Evolutionary conservation across 805 yeast species (phyloP).

Genomic region (Metschnikowia cerradonensis): DNA sequence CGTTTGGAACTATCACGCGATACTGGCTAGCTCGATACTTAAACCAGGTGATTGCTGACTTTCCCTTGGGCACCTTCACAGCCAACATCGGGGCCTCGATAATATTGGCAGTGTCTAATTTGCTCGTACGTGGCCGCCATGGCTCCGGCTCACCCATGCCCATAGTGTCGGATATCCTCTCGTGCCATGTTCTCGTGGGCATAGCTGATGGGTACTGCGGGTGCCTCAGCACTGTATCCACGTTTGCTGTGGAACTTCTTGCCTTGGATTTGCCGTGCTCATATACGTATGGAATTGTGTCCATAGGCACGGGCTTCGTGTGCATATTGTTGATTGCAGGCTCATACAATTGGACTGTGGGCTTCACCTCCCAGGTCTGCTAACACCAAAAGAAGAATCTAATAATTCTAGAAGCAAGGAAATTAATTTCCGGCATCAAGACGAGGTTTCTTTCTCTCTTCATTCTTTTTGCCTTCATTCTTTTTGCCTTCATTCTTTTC

Average conservation of each 20-base stretch:
- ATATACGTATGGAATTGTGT: constrained; percentile 47
- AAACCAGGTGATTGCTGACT: constrained; percentile 41
- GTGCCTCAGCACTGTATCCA: constrained; percentile 67
- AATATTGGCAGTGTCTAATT: constrained; percentile 40
- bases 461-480: neutral
- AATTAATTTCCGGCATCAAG: neutral
- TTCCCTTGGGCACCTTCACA: constrained; percentile 51
- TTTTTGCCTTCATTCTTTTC: neutral
- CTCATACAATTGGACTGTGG: constrained; percentile 64
- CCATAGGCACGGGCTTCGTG: constrained; percentile 47
- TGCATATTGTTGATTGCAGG: constrained; percentile 62
- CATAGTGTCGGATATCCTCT: constrained; percentile 28
- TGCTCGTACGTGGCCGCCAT: constrained; percentile 43
- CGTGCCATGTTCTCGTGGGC: constrained; percentile 53
- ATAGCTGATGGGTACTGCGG: constrained; percentile 69
- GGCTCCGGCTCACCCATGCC: constrained; percentile 13
- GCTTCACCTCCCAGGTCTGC: constrained; percentile 28
- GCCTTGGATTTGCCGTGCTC: constrained; percentile 28
- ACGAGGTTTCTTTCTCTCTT: neutral
- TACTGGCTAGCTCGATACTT: constrained; percentile 48
- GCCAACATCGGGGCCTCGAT: constrained; percentile 49
- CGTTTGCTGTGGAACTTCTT: constrained; percentile 67
- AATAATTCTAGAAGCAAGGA: no score
- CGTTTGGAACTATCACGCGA: constrained; percentile 63
- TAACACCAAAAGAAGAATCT: constrained; percentile 8